These are phyloP conservation scores for Kuraishia borneana DNA, from an alignment of 805 yeast genomes.

Conservation along the genomic window DNA sequence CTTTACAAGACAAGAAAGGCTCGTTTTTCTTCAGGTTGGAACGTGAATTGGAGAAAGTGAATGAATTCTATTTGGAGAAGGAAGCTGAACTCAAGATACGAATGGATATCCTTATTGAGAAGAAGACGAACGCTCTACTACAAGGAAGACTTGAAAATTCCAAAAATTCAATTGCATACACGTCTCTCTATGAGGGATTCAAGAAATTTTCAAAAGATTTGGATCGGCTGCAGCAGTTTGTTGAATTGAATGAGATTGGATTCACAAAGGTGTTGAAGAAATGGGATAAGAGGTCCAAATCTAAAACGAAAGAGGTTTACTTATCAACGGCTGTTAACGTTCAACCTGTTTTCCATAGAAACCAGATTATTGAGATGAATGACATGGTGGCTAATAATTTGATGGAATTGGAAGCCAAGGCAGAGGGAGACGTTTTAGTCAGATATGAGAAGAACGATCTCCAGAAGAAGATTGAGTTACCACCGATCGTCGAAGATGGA, in stretches of 20 bases:
- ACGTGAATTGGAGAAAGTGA: conserved; percentile 91
- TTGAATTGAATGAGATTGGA: conserved; percentile 91
- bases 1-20: conserved; percentile 82
- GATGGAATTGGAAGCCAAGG: conserved; percentile 64
- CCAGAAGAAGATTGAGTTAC: background rate
- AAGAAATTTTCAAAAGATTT: conserved; percentile 84
- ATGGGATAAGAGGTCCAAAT: conserved; percentile 96
- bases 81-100: conserved; percentile 80
- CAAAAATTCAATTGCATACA: conserved; percentile 65
- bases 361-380: conserved; percentile 73
- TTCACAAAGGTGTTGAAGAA: conserved; percentile 91
- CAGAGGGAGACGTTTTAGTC: conserved; percentile 26
- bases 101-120: conserved; percentile 63
- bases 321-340: conserved; percentile 88
- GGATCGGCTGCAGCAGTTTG: conserved; percentile 82
- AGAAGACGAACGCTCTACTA: conserved; percentile 41
- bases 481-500: background rate
- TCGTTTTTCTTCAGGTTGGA: conserved; percentile 83
- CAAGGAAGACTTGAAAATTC: conserved; percentile 22
- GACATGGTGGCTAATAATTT: conserved; percentile 61
- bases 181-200: conserved; percentile 79
- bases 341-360: conserved; percentile 91
- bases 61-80: conserved; percentile 81
- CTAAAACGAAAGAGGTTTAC: conserved; percentile 88
- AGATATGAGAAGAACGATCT: conserved; percentile 12